Evolutionary conservation across 2,329 filamentous ascomycete genomes (phyloP).

Genomic region (Diaporthe aspalathi): DNA sequence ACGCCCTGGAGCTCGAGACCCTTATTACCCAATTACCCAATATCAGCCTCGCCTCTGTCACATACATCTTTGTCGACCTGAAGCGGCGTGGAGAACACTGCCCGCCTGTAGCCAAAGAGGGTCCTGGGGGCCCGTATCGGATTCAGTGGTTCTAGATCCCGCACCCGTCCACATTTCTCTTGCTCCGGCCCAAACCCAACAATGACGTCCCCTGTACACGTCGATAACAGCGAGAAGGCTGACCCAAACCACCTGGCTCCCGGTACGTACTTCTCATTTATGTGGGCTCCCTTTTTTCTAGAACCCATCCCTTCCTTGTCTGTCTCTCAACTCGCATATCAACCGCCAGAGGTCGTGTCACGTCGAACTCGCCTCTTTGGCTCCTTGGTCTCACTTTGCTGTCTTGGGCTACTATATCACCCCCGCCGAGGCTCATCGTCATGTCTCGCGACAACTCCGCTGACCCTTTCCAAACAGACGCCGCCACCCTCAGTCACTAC

Average conservation of each 20-base stretch:
- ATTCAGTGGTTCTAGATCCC: constrained; percentile 26
- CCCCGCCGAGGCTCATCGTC: constrained; percentile 8
- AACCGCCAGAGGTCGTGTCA: constrained; percentile 24
- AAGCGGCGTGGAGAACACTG: constrained; percentile 25
- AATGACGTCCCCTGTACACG: constrained; percentile 38
- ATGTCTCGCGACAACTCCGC: constrained; percentile 30
- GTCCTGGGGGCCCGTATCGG: constrained; percentile 9
- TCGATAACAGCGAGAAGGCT: constrained; percentile 36
- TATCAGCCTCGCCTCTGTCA: constrained; percentile 29
- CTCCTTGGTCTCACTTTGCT: constrained; percentile 7
- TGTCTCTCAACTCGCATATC: constrained; percentile 19
- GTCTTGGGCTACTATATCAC: constrained; percentile 24
- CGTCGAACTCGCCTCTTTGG: constrained; percentile 16
- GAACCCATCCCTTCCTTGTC: constrained; percentile 14
- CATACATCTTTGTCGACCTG: constrained; percentile 27
- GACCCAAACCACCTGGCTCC: constrained; percentile 30
- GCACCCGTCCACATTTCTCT: constrained; percentile 1
- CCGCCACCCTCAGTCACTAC: constrained; percentile 39
- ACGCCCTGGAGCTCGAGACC: constrained; percentile 23
- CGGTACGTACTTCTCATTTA: constrained; percentile 26
- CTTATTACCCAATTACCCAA: constrained; percentile 24
- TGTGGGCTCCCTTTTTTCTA: neutral
- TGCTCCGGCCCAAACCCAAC: constrained; percentile 16
- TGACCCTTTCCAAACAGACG: constrained; percentile 35
- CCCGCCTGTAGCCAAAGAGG: constrained; percentile 9